Evolutionary conservation across 2,329 filamentous ascomycete species (phyloP), one percentile per base, ranked within the genome.

Genomic region (Didymella glomerata): DNA sequence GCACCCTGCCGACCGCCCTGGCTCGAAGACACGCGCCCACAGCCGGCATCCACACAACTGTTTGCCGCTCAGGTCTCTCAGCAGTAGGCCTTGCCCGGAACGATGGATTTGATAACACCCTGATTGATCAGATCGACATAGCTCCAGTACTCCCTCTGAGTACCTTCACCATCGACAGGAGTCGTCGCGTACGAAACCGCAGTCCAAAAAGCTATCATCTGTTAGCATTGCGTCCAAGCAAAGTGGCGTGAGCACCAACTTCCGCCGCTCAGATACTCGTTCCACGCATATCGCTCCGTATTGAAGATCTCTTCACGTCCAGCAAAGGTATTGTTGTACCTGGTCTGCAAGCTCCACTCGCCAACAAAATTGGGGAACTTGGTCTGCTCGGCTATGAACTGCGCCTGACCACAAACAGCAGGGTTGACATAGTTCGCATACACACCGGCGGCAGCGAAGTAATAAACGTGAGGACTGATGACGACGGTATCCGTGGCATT

Each of bases 141-240:
- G 22, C 51, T 55, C 57, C 57, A 63, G 22, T 61, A 63, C 40
- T 56, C 57, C 6, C 51, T 56, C 47, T 61, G 54, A 1, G 38
- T 53, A 1, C 53, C 54, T 42, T 63, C 46, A 1, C 54, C 57
- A 42, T 54, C 57, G 3, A 63, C 54, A 20, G 50, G n/a, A 5
- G 51, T 49, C 16, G 41, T 62, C 5, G 56, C 57, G 20, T 61
- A 63, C 22, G 61, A 62, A 28, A 61, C 63, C 3, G 63, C 65
- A 4, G 63, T 72, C 72, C 70, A 73, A 57, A 66, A 73, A 18
- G 66, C 57, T 60, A 14, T 1, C 11, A 6, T 2, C 1, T 7
- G 28, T 55, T 22, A 55, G 36, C n/a, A 42, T 10, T 3, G 13
- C 13, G 16, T n/a, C 14, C 6, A 30, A n/a, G 20, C 8, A n/a